Evolutionary conservation across 441 rosid genomes (phyloP), one percentile per base, ranked within the genome.

Genomic region (Mallotus repandus): DNA sequence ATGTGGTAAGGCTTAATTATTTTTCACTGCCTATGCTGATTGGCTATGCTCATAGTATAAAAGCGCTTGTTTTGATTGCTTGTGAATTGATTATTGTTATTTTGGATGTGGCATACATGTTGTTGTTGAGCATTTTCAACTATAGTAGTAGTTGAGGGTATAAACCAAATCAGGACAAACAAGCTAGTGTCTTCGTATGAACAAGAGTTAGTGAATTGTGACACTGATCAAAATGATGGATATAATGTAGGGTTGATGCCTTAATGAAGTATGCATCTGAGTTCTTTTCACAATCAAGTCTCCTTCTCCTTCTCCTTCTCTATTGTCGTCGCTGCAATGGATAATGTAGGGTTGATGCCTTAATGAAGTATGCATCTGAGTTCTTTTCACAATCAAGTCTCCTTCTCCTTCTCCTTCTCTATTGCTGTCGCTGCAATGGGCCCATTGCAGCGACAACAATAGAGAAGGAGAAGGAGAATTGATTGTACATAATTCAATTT

Each of bases 61-160:
- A 1, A 21, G 61, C 6, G 6, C 16, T 19, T 32, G 43, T 21
- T 62, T 59, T 21, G 9, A n/a, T 70, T 46, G 68, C 63, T 73
- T 74, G 21, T 9, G 25, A 5, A 9, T 64, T 67, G 15, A 74
- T 54, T 69, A 41, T 54, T 61, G 18, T 35, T 5, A 7, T 69
- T 56, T 15, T 74, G 49, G 25, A 19, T 71, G 46, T 41, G 25
- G 7, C 65, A 59, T 73, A 53, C 4, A 94, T 97, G 98, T 35
- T 91, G 99, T 74, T 94, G 99, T 71, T 94, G 98, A 94, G 97
- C 99, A 6, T 94, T 92, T 80, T 92, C 99, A 9, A 88, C 94
- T 0, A 81, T 92, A 18, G 97, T 77, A n/a, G 97, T 93, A 11
- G 92, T 94, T 0, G 97, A 94, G 74, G 97, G 99, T 7, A 87